Evolutionary conservation across 2,329 filamentous ascomycete species (phyloP), one percentile per base, ranked within the genome.

Genomic region (Talaromyces sp.): DNA sequence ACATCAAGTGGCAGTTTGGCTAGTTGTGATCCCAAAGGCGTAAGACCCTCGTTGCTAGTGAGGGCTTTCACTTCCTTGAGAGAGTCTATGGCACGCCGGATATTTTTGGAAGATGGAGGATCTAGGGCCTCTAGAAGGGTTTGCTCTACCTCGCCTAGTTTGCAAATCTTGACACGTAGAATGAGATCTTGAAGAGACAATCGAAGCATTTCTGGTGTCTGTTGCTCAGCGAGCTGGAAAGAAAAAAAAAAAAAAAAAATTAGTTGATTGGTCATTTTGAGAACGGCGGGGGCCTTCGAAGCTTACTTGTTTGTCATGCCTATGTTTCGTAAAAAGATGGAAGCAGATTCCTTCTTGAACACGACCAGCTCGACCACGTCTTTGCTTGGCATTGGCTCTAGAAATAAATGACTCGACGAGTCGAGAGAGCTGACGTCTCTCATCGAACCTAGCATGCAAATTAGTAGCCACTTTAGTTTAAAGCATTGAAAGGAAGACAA

Each of bases 91-190:
- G 94, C 93, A 32, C 93, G 86, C 20, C 91, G 87, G 43, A 99
- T 95, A 63, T 97, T 99, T 75, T 93, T 96, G 0, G 89, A 81
- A 0, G 89, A 92, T 0, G 94, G 94, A 0, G 93, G 88, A 68
- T 99, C 94, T 14, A 99, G 80, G 3, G 94, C 94, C 70, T 92
- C 86, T 19, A 88, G 84, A 9, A 99, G 80, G 0, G 92, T 97
- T 63, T 93, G 85, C 69, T 97, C 93, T 49, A 97, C 96, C 36
- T 90, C 88, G 10, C 94, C 94, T 39, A 99, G 83, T 67, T 95
- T 96, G 79, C 93, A 99, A 41, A 97, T 96, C 75, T 99, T 99
- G 60, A 97, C 92, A 8, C 94, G 86, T 69, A 99, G 92, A 4
- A 96, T 91, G 10, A 99, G 80, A 67, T 99, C 94, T 71, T 99